Percentiles rank a stretch among this genome's conserved stretches.
These are phyloP conservation scores for Oryza rufipogon DNA, from an alignment of 176 grass and related monocot species.

Conservation along the genomic window DNA sequence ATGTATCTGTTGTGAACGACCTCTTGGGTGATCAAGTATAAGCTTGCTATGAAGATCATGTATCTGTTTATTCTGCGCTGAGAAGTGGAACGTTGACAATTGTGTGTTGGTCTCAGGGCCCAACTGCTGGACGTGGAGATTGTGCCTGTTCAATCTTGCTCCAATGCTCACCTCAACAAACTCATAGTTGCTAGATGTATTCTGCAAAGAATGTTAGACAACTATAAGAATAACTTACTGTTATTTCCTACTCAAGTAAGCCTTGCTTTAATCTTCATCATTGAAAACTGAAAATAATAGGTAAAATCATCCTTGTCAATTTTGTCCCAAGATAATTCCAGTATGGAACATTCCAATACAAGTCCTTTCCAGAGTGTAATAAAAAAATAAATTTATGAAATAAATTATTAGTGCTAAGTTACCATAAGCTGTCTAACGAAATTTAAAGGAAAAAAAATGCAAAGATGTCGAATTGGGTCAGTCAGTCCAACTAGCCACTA, in stretches of 20 bases:
- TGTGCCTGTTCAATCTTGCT: slow-evolving; percentile 86
- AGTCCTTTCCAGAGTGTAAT: neutral
- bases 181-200: slow-evolving; percentile 74
- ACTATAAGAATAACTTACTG: slow-evolving; percentile 26
- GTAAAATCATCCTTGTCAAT: neutral
- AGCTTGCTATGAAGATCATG: slow-evolving; percentile 97
- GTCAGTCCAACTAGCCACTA: neutral
- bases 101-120: slow-evolving; percentile 78
- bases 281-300: neutral
- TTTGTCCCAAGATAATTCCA: neutral
- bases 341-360: too few relatives aligned
- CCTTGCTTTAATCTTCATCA: neutral
- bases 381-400: neutral
- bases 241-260: neutral
- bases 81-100: slow-evolving; percentile 75
- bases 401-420: neutral
- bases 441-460: neutral
- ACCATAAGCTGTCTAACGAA: neutral
- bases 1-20: slow-evolving; percentile 79
- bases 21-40: slow-evolving; percentile 81
- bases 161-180: slow-evolving; percentile 84
- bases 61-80: slow-evolving; percentile 80
- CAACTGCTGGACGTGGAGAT: slow-evolving; percentile 85
- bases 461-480: neutral
- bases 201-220: slow-evolving; percentile 46